Evolutionary conservation across 1,284 basidiomycete genomes (phyloP).

Genomic region (Apiotrichum mycotoxinovorans): DNA sequence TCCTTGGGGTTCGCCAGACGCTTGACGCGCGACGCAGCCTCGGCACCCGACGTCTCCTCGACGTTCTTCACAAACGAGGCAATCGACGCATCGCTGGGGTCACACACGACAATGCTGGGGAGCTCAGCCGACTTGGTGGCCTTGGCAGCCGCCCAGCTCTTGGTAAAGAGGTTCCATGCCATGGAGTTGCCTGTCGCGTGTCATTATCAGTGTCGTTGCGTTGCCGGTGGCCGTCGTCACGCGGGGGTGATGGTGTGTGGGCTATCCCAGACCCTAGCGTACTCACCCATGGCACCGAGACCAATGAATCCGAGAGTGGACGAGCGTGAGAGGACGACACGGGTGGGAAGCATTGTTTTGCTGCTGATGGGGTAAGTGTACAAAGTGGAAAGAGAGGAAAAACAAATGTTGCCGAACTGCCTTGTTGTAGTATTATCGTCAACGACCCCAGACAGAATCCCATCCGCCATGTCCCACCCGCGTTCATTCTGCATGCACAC

Average conservation of each 20-base stretch:
- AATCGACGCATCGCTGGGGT: conserved; percentile 33
- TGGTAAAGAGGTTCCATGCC: conserved; percentile 47
- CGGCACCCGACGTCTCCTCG: conserved; percentile 4
- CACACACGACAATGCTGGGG: conserved; percentile 43
- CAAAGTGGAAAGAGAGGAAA: not conserved
- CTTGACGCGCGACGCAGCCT: conserved; percentile 15
- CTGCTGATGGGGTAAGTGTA: not conserved
- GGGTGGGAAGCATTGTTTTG: conserved; percentile 31
- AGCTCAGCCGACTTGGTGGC: conserved; percentile 1
- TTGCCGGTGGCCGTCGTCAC: not conserved
- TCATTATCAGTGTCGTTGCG: not conserved
- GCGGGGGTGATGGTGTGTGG: not conserved
- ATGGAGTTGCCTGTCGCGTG: conserved; percentile 38
- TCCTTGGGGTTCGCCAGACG: conserved; percentile 8
- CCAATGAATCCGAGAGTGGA: conserved; percentile 46
- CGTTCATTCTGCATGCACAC: no score
- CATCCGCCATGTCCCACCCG: no score
- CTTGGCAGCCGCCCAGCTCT: conserved; percentile 30
- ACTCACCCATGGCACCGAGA: conserved; percentile 45
- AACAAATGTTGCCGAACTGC: no score
- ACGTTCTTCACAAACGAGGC: conserved; percentile 28
- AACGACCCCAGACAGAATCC: no score
- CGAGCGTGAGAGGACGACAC: conserved; percentile 24
- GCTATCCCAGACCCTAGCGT: no score
- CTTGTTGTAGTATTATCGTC: no score